phyloP scores from a whole-genome alignment of 805 yeast genomes.

The Candida boleticola region DNA sequence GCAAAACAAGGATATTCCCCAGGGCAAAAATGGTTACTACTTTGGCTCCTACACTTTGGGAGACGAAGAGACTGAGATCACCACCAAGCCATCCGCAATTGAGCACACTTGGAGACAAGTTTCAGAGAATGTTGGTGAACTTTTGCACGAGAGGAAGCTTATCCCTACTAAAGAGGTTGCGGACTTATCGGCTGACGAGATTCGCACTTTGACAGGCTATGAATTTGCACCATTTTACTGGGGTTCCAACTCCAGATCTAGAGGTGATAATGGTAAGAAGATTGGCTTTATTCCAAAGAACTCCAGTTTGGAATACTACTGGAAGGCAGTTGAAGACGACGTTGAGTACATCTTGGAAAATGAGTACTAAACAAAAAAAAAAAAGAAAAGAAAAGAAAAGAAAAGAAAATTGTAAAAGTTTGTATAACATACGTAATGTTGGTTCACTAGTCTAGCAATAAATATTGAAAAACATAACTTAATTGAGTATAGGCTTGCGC shows the following conservation, averaged over 20 bases:
- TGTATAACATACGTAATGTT: too few relatives aligned
- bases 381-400: background rate
- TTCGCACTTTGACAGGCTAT: conserved; percentile 12
- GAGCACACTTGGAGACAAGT: conserved; percentile 30
- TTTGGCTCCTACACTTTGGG: conserved; percentile 23
- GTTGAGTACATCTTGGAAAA: conserved; percentile 10
- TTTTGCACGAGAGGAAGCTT: conserved; percentile 13
- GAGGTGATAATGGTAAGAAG: conserved; percentile 22
- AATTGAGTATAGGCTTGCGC: too few relatives aligned
- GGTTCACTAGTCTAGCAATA: background rate
- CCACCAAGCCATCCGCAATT: conserved; percentile 12
- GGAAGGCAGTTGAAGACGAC: conserved; percentile 17
- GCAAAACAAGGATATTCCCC: conserved; percentile 19
- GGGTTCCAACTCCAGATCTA: conserved; percentile 26
- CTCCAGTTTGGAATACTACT: conserved; percentile 12
- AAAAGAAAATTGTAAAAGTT: background rate
- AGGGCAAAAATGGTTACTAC: conserved; percentile 33
- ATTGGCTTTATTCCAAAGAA: conserved; percentile 28
- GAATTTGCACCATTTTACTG: conserved; percentile 19
- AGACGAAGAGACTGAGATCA: conserved; percentile 9
- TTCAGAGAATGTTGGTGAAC: conserved; percentile 17
- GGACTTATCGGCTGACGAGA: conserved; percentile 13
- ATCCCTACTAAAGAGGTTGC: conserved; percentile 15
- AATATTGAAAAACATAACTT: background rate
- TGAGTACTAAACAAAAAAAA: background rate